These are phyloP conservation scores for Thermochaetoides dissita DNA, from an alignment of 2,329 filamentous ascomycete species.

Conservation along the genomic window DNA sequence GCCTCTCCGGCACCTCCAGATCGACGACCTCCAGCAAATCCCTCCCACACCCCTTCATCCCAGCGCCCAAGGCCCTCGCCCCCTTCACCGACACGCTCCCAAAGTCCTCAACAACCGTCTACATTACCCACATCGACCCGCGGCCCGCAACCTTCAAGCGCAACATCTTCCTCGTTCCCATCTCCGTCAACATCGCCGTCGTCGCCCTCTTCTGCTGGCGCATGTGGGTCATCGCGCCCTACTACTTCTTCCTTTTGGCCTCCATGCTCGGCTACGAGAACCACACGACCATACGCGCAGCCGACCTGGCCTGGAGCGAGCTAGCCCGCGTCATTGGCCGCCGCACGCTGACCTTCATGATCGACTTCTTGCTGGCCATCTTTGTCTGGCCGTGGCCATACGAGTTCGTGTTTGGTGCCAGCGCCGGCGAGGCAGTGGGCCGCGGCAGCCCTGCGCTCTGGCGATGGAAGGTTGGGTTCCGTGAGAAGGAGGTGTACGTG, in stretches of 20 bases:
- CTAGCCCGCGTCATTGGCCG: slow-evolving; percentile 42
- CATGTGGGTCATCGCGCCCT: slow-evolving; percentile 52
- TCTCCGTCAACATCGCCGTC: slow-evolving; percentile 61
- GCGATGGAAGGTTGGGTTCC: slow-evolving; percentile 63
- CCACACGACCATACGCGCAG: slow-evolving; percentile 49
- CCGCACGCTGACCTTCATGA: slow-evolving; percentile 51
- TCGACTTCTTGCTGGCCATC: slow-evolving; percentile 58
- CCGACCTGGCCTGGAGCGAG: slow-evolving; percentile 39
- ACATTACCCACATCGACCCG: slow-evolving; percentile 71
- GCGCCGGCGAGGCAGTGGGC: slow-evolving; percentile 4
- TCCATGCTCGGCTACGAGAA: slow-evolving; percentile 53
- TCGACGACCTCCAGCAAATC: slow-evolving; percentile 1
- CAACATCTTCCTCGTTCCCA: slow-evolving; percentile 69
- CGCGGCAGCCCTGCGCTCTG: slow-evolving; percentile 53
- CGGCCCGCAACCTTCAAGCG: slow-evolving; percentile 59
- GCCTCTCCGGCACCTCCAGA: slow-evolving; percentile 15
- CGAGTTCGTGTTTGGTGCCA: slow-evolving; percentile 52
- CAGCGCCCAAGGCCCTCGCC: slow-evolving; percentile 46
- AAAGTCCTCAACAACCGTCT: slow-evolving; percentile 56
- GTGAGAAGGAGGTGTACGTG: slow-evolving; percentile 67
- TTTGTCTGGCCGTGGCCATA: slow-evolving; percentile 62
- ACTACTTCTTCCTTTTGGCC: slow-evolving; percentile 55
- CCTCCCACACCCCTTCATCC: slow-evolving; percentile 47
- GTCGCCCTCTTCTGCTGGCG: slow-evolving; percentile 52
- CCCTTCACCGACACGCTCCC: slow-evolving; percentile 55